Conservation (phyloP, 202 grass and related monocot genomes). For the Digitaria exilis region DNA sequence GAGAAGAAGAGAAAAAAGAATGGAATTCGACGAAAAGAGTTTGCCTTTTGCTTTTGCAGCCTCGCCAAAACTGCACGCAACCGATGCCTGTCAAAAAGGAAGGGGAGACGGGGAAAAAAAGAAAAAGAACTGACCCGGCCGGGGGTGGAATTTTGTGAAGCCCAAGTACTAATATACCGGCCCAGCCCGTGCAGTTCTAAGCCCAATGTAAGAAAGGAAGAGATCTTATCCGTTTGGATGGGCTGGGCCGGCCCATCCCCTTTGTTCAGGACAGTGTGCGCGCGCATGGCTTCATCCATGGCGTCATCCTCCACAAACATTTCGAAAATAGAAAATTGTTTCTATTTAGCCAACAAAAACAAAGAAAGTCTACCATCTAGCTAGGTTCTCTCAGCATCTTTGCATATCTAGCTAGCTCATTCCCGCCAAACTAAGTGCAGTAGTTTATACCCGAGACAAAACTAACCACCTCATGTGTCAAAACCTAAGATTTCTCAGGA, state of each 20-base stretch:
- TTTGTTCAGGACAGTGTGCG: too few species aligned
- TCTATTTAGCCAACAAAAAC: neutral
- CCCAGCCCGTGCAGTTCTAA: neutral
- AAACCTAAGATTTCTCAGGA: neutral
- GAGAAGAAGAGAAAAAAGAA: too few species aligned
- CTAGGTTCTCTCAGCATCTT: neutral
- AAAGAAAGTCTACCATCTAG: neutral
- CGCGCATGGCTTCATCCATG: neutral
- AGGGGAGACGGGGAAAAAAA: neutral
- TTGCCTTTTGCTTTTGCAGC: conserved; percentile 3
- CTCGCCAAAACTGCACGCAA: conserved; percentile 4
- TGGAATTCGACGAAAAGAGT: neutral
- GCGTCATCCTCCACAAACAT: neutral
- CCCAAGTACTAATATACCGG: neutral
- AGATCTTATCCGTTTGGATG: too few species aligned
- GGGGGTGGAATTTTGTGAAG: neutral
- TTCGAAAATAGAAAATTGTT: neutral
- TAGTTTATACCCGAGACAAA: neutral
- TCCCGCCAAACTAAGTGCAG: neutral
- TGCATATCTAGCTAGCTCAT: neutral
- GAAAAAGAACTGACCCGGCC: neutral
- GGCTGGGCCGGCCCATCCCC: too few species aligned
- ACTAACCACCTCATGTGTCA: neutral
- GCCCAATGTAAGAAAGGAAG: neutral
- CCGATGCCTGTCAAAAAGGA: neutral